Evolutionary conservation across 73 alveolate genomes (phyloP), one percentile per base, ranked within the genome.

Genomic region (Paramecium biaurelia): DNA sequence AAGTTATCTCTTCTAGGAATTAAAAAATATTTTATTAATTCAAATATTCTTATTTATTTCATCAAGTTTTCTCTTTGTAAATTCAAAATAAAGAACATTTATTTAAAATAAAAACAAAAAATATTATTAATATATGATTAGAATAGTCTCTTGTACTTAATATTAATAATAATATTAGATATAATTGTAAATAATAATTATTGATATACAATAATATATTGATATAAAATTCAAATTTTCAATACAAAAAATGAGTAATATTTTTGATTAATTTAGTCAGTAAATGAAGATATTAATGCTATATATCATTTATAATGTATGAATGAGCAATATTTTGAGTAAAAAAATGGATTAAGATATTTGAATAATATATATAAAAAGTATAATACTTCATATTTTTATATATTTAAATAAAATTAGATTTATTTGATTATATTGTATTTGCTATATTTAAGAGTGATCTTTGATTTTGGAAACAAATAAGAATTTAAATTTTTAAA

Each of bases 371-470:
- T 38, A 53, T 18, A 53, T 53, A 53, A 3, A 47, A 15, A 5
- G 68, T n/a, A 53, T 53, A 53, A 53, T 53, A 53, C 68, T 53
- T 53, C 68, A 53, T 53, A 53, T 53, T 14, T 49, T 49, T 18
- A 18, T 53, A 53, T 53, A 53, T 53, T 53, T 53, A 53, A 53
- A 53, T 53, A 53, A 53, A 53, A 15, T 53, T 53, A 53, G 68
- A 53, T 53, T 53, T 53, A 53, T 53, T 47, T 15, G 30, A 53
- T 15, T 53, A 53, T 53, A 53, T 18, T 53, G 68, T 4, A 53
- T 63, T 63, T 63, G 41, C 28, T 72, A 72, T 72, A 72, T 72
- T 72, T 72, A 72, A 72, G 58, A 5, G 68, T 53, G 56, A 38
- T 72, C 35, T 32, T 72, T 42, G 45, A 72, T 28, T 72, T 72